Evolutionary conservation across 768 basidiomycete genomes (phyloP).

Genomic region (Mycena albidolilacea): DNA sequence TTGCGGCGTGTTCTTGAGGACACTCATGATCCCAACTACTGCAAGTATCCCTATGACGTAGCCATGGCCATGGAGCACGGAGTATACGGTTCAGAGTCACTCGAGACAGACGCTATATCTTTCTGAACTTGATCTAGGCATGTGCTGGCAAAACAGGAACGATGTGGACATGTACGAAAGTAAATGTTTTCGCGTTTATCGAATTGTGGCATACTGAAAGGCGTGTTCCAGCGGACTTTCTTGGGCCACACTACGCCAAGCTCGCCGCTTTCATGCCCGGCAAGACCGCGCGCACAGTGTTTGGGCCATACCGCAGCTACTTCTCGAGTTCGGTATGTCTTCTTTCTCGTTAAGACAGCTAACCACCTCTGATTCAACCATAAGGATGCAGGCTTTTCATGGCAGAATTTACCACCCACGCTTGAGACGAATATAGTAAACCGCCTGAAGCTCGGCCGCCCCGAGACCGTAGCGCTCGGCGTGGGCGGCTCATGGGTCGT

Average conservation of each 20-base stretch:
- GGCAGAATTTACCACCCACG: conserved; percentile 25
- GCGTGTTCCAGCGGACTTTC: conserved; percentile 11
- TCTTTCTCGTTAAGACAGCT: no score
- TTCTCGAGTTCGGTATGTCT: conserved; percentile 16
- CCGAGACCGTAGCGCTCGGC: conserved; percentile 24
- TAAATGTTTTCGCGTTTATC: background rate
- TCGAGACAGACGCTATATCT: no score
- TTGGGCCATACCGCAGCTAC: conserved; percentile 30
- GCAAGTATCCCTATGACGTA: conserved; percentile 23
- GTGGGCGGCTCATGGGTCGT: conserved; percentile 18
- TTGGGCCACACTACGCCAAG: conserved; percentile 23
- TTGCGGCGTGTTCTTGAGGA: conserved; percentile 22
- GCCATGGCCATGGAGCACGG: conserved; percentile 32
- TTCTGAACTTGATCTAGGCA: background rate
- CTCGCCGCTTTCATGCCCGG: conserved; percentile 21
- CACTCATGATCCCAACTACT: conserved; percentile 3
- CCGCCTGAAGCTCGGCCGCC: conserved; percentile 29
- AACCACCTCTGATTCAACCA: no score
- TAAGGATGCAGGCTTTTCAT: conserved; percentile 6
- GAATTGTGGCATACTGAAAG: background rate
- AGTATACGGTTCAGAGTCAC: conserved; percentile 3
- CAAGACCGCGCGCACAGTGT: conserved; percentile 14
- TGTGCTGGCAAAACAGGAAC: conserved; percentile 23
- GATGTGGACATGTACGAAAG: conserved; percentile 26
- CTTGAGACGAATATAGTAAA: conserved; percentile 24